phyloP scores from a whole-genome alignment of 2,329 filamentous ascomycete species.

The Rhynchosporium graminicola region DNA sequence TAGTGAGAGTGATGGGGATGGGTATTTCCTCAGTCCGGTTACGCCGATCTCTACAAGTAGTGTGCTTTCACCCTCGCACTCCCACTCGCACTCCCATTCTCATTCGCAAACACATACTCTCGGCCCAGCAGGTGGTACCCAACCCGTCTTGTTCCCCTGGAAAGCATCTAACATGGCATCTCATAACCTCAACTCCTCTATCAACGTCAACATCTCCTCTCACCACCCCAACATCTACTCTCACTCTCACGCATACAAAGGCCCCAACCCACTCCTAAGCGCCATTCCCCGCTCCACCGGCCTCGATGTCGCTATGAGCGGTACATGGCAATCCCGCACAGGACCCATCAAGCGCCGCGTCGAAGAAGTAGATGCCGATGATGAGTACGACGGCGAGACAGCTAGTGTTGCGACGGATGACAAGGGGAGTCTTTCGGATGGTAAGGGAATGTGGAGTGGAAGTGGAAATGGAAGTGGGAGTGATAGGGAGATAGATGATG shows the following conservation, averaged over 20 bases:
- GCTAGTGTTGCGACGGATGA: constrained; percentile 29
- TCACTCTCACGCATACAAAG: constrained; percentile 13
- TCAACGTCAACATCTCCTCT: constrained; percentile 23
- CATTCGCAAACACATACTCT: constrained; percentile 23
- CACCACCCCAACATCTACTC: background rate
- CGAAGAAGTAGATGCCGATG: constrained; percentile 34
- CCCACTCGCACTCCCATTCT: constrained; percentile 3
- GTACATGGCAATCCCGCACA: background rate
- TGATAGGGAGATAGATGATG: constrained; percentile 27
- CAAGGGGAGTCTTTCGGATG: constrained; percentile 17
- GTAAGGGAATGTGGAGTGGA: background rate
- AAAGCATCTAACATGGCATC: constrained; percentile 37
- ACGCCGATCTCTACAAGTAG: constrained; percentile 26
- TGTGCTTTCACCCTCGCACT: background rate
- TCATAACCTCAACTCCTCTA: constrained; percentile 30
- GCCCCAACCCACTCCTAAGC: constrained; percentile 47
- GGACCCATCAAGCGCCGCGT: constrained; percentile 27
- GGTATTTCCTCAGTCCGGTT: constrained; percentile 35
- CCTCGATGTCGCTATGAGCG: constrained; percentile 18
- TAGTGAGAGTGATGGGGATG: constrained; percentile 34
- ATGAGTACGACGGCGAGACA: constrained; percentile 35
- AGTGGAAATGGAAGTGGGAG: background rate
- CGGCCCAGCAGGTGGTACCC: background rate
- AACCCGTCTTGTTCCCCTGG: constrained; percentile 27
- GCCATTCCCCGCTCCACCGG: constrained; percentile 46